Evolutionary conservation across 495 filamentous ascomycete species (phyloP), one percentile per base, ranked within the genome.

Genomic region (Physcia stellaris): DNA sequence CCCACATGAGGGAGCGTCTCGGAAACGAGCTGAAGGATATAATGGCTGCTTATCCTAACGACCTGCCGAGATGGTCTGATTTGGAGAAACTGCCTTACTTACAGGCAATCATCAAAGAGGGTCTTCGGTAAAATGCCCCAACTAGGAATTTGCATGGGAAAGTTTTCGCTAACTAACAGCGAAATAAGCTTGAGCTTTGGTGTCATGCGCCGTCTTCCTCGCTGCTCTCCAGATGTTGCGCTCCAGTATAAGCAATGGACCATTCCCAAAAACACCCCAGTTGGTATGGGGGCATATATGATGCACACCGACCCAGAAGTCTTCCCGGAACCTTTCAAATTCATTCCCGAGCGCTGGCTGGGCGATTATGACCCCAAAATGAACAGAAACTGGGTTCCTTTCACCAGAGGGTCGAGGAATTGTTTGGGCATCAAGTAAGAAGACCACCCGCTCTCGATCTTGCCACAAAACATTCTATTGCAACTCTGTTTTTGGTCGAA

Each of bases 341-440:
- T 58, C 38, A 47, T 48, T n/a, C 61, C 61, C 1, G 58, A 59
- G 37, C 46, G 61, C 19, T 64, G 55, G 55, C 39, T 62, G 1
- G 52, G 48, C 2, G 57, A 59, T 11, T 5, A n/a, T 31, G n/a
- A 30, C 6, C 22, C 32, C n/a, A 12, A 6, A 21, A 37, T 59
- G 32, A 32, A 41, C 6, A 27, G 41, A 20, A 52, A 45, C 29
- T 18, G 48, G n/a, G 50, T 51, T 9, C 24, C 49, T 6, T 59
- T 59, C 33, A 28, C 27, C 2, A 42, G 39, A 19, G 54, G 56
- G 7, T 43, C 41, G 4, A 31, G 56, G 3, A 16, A 29, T 4
- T 59, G 56, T 32, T 6, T 57, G 6, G 56, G 56, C 2, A 50
- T 57, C 16, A 57, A 59, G 40, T 43, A 37, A 28, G 40, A 19